Evolutionary conservation across 23 red algal species (phyloP), one percentile per base, ranked within the genome.

Genomic region (Gracilaria gracilis): DNA sequence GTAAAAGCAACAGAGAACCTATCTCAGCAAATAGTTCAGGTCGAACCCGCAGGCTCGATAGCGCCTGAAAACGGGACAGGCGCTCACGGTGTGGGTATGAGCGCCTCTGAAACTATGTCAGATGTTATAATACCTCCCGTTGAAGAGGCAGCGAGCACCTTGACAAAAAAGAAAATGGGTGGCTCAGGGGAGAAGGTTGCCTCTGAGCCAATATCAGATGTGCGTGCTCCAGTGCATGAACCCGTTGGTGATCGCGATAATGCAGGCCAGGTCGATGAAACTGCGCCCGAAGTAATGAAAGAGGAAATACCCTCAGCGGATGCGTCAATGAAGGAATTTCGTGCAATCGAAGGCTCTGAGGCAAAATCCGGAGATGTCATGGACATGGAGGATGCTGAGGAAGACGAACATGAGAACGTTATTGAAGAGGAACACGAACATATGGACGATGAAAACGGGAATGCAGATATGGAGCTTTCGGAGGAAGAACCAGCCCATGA

Each of bases 401-500:
- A 77, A 31, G 31, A 77, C 27, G 34, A 50, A 7, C 23, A 28
- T 27, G 72, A 49, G 9, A 42, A 77, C 19, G 72, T 23, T 25
- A 42, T 23, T 19, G 46, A 49, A 4, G 46, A 49, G 16, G 72
- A 77, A 69, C 32, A 36, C 17, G 64, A 77, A 28, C 12, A 49
- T 28, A 51, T 77, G 72, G 72, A 77, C 0, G 72, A 77, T 0
- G 72, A 77, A 33, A 34, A 50, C 34, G 25, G 6, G 31, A 31
- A 77, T 51, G 46, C n/a, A 34, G 72, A 77, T n/a, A 51, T 51
- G 72, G 72, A 77, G 9, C 72, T 77, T 31, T 49, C 72, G 39
- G 72, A 77, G 9, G 72, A 77, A 46, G 72, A 77, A 77, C 39
- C 72, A 46, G 39, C 36, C 27, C 72, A 77, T 46, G 72, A 77